Evolutionary conservation across 495 filamentous ascomycete genomes (phyloP).

Genomic region (Penicillium salamii): DNA sequence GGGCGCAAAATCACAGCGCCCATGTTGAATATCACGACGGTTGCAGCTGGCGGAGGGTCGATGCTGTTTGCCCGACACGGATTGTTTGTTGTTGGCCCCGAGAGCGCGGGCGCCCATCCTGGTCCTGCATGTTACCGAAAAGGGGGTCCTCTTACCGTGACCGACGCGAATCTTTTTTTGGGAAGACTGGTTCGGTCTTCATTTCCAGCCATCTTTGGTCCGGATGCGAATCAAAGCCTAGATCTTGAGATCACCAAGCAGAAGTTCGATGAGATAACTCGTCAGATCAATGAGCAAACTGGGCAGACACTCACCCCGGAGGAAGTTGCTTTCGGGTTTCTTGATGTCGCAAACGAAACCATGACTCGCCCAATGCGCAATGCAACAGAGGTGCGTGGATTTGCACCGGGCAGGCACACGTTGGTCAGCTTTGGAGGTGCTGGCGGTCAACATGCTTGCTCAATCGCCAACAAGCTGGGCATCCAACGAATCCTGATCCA

Average conservation of each 20-base stretch:
- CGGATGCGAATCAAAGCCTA: conserved; percentile 2
- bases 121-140: conserved; percentile 22
- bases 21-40: conserved; percentile 34
- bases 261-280: too few relatives aligned
- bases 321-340: conserved; percentile 35
- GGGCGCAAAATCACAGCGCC: conserved; percentile 31
- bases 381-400: conserved; percentile 31
- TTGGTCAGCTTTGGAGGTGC: conserved; percentile 38
- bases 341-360: conserved; percentile 35
- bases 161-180: conserved; percentile 40
- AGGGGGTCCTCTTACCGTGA: conserved; percentile 38
- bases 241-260: not conserved
- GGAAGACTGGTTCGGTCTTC: conserved; percentile 16
- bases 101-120: conserved; percentile 17
- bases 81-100: conserved; percentile 38
- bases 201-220: conserved; percentile 3
- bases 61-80: conserved; percentile 36
- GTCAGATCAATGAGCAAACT: conserved; percentile 3
- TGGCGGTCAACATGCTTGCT: conserved; percentile 38
- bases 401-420: conserved; percentile 28
- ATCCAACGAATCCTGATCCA: conserved; percentile 35
- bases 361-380: conserved; percentile 37
- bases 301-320: conserved; percentile 21
- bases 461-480: conserved; percentile 26
- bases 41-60: conserved; percentile 43